Percentiles rank a stretch among this genome's conserved stretches.
Conservation (phyloP, 805 yeast species). For the Candida vaughaniae region DNA sequence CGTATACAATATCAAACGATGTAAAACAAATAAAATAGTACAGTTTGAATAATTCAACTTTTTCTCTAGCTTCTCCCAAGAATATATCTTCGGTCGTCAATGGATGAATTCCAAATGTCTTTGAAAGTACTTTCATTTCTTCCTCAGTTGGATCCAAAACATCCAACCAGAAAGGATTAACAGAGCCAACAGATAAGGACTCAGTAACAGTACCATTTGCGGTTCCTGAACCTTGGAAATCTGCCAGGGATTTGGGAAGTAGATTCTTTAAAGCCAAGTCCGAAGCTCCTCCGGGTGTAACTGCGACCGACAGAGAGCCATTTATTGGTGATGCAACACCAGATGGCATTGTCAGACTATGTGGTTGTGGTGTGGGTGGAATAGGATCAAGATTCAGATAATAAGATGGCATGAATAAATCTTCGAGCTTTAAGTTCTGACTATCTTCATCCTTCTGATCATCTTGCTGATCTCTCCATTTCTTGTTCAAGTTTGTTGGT, state of each 20-base stretch:
- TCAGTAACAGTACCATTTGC: background rate
- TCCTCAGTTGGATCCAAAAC: conserved; percentile 92
- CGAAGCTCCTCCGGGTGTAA: background rate
- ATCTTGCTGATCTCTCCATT: conserved; percentile 15
- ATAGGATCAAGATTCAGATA: conserved; percentile 11
- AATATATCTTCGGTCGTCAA: conserved; percentile 94
- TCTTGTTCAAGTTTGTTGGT: conserved; percentile 11
- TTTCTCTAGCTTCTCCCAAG: conserved; percentile 90
- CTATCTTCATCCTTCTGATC: conserved; percentile 7
- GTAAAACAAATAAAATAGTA: conserved; percentile 89
- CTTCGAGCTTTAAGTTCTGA: conserved; percentile 14
- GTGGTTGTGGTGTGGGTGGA: background rate
- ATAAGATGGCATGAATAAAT: conserved; percentile 25
- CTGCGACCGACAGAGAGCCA: background rate
- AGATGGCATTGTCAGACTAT: background rate
- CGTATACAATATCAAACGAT: conserved; percentile 64
- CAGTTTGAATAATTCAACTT: conserved; percentile 87
- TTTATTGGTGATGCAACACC: background rate
- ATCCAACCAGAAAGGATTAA: conserved; percentile 74
- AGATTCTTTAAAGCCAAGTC: background rate
- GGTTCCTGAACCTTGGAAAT: background rate
- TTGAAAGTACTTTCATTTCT: conserved; percentile 88
- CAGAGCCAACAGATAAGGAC: background rate
- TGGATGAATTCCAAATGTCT: conserved; percentile 94
- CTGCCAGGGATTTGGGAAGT: background rate